Base-by-base conservation (phyloP, 2,329 filamentous ascomycete species). In the Nemania abortiva region DNA sequence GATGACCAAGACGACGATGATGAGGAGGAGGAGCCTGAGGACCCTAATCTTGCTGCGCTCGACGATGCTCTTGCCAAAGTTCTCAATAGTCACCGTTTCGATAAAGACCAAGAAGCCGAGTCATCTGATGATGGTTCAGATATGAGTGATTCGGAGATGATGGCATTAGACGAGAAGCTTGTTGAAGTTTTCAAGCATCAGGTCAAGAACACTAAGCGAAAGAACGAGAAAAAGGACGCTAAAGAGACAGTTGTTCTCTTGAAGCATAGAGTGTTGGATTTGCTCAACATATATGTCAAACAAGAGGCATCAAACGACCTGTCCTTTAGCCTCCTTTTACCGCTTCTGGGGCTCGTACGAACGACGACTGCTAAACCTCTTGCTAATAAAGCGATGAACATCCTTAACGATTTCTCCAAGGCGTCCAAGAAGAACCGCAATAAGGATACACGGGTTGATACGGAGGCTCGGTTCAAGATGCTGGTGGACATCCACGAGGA, bases 71-170 rank as follows among this genome's bases (percentile, higher is more conserved):
- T 98, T 31, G 92, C 92, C 1, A 87, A 90, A 72, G 92, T 95
- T 2, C 88, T 97, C 1, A 90, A 92, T 49, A 95, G 91, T 63
- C 91, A 91, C 69, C 82, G 84, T 7, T 82, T 89, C 24, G 88
- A 91, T 77, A 87, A 90, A 62, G 87, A 90, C 70, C 82, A 81
- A 18, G 84, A 86, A 1, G 86, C 86, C 1, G 86, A 87, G 2
- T 84, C 84, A 0, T 87, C 85, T 0, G 89, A 89, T 34, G 87
- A 87, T 10, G 91, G 92, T 68, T 90, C 88, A 2, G 93, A 97
- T 80, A 97, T 99, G 94, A 92, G 94, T 70, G 95, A 98, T 81
- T 94, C 95, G 20, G 92, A 97, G 78, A 98, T 98, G 96, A 90
- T 97, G 82, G 90, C 90, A 3, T 84, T 98, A 18, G 95, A 98